Base-by-base conservation (phyloP, 495 filamentous ascomycete genomes). In the Letharia columbiana region DNA sequence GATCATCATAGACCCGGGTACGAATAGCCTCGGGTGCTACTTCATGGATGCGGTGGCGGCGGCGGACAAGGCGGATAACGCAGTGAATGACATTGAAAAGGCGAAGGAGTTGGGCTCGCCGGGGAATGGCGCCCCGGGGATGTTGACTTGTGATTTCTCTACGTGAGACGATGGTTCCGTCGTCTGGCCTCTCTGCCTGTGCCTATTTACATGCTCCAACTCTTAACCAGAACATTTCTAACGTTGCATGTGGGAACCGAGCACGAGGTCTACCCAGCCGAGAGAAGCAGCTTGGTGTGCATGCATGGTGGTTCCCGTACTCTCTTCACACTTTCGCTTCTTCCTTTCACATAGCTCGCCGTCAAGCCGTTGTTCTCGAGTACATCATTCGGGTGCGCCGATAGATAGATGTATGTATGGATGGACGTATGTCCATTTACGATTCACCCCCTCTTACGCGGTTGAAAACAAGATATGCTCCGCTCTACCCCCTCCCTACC, bases 131-230 rank as follows among this genome's bases (percentile, higher is more conserved):
- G 54, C 54, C 31, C 31, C 31, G 31, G 54, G 54, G 15, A 57
- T 57, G 54, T 57, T 57, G 54, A 57, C 54, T 37, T 57, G 54
- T 23, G 54, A 57, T 57, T 57, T 61, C 60, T 54, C 61, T 0
- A 3, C 0, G 23, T 50, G n/a, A 52, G 20, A 15, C 39, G 31
- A 4, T 23, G 6, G 2, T 1, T 28, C 23, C 23, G 23, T 28
- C 23, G 12, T 56, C 31, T 15, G 41, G 10, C 41, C 10, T 44
- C 41, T 10, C 41, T 44, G 41, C 13, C 41, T 44, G 23, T 28
- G 23, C 23, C 50, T 3, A 8, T 1, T 5, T n/a, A 23, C 5
- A 23, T 49, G 45, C 23, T 49, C 20, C n/a, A n/a, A n/a, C n/a
- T n/a, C n/a, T n/a, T n/a, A n/a, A n/a, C 12, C 20, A 39, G 9